These are phyloP conservation scores for Fusarium pilosicola DNA, from an alignment of 2,329 filamentous ascomycete genomes.

Conservation along the genomic window DNA sequence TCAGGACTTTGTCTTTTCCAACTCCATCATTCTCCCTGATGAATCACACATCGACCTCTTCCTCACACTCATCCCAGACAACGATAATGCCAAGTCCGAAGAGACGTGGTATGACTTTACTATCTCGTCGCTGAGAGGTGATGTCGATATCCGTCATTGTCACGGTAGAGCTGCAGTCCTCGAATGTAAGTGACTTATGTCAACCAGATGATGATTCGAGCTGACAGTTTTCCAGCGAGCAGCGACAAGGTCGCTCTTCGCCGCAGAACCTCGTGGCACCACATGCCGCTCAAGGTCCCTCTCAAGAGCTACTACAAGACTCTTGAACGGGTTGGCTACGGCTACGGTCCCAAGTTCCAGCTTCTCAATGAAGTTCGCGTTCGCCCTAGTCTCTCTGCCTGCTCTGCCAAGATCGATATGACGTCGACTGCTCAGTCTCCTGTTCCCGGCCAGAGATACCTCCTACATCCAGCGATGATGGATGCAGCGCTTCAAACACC, in stretches of 20 bases:
- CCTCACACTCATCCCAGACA: slow-evolving; percentile 34
- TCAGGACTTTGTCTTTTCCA: slow-evolving; percentile 40
- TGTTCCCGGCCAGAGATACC: slow-evolving; percentile 35
- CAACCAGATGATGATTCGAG: not conserved
- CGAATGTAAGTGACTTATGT: slow-evolving; percentile 13
- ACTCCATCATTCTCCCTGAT: slow-evolving; percentile 41
- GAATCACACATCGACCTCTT: slow-evolving; percentile 35
- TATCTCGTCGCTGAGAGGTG: slow-evolving; percentile 39
- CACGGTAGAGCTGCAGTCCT: slow-evolving; percentile 31
- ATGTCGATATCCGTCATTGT: slow-evolving; percentile 39
- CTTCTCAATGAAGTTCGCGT: slow-evolving; percentile 38
- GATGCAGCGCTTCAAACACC: slow-evolving; percentile 39
- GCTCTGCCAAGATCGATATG: slow-evolving; percentile 38
- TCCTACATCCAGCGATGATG: slow-evolving; percentile 40
- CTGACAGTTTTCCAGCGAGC: slow-evolving; percentile 6
- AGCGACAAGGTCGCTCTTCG: not conserved
- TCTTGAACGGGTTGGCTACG: slow-evolving; percentile 38
- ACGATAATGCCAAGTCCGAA: slow-evolving; percentile 26
- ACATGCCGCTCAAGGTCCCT: slow-evolving; percentile 37
- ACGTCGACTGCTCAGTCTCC: slow-evolving; percentile 24
- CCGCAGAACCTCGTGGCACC: slow-evolving; percentile 35
- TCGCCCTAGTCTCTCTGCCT: slow-evolving; percentile 33
- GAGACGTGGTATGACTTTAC: slow-evolving; percentile 39
- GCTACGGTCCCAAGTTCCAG: slow-evolving; percentile 40
- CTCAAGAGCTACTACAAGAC: slow-evolving; percentile 41